These are phyloP conservation scores for Wickerhamomyces sydowiorum DNA, from an alignment of 805 yeast genomes.

Conservation along the genomic window DNA sequence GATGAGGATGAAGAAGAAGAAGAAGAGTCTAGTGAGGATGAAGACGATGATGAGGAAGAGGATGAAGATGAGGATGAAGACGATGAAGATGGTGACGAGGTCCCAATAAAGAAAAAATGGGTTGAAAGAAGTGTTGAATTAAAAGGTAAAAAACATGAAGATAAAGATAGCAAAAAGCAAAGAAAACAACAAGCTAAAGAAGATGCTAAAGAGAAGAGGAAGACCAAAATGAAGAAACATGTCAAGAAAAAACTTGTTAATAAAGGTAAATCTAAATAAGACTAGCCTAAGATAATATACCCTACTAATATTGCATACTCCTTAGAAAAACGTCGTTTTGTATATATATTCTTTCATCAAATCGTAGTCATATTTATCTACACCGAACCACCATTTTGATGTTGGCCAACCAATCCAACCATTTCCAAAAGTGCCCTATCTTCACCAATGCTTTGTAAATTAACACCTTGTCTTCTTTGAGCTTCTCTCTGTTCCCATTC, in stretches of 20 bases:
- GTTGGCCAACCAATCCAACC: conserved; percentile 60
- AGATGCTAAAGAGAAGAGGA: conserved; percentile 71
- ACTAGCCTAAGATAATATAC: too few species aligned
- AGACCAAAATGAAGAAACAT: conserved; percentile 78
- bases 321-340: not conserved
- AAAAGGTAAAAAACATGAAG: conserved; percentile 74
- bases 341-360: not conserved
- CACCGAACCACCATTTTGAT: conserved; percentile 44
- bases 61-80: conserved; percentile 26
- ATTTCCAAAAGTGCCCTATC: conserved; percentile 81
- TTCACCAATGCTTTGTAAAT: conserved; percentile 63
- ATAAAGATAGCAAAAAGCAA: conserved; percentile 70
- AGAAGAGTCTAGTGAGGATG: conserved; percentile 22
- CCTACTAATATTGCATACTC: not conserved
- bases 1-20: conserved; percentile 11
- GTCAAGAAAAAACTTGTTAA: conserved; percentile 71
- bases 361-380: conserved; percentile 11
- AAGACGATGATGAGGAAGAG: conserved; percentile 21
- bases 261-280: conserved; percentile 39
- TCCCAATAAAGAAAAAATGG: conserved; percentile 37
- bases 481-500: conserved; percentile 92
- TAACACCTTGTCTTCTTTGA: conserved; percentile 65
- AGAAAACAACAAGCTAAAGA: conserved; percentile 75
- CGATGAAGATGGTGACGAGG: conserved; percentile 30
- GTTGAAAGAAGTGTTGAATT: conserved; percentile 32